These are phyloP conservation scores for Botrytis sinoallii DNA, from an alignment of 2,329 filamentous ascomycete species.

Conservation along the genomic window DNA sequence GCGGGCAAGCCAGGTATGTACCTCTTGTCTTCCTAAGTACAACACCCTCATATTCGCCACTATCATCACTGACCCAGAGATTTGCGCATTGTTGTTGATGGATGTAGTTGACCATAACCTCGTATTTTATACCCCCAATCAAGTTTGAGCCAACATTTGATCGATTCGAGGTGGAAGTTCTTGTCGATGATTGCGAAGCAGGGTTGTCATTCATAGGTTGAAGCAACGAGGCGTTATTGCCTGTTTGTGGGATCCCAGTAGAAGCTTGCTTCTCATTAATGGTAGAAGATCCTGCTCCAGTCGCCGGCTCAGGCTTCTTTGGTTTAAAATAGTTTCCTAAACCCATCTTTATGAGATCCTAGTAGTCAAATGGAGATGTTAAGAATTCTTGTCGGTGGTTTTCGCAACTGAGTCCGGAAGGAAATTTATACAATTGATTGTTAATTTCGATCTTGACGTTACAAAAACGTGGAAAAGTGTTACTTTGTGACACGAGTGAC, in stretches of 20 bases:
- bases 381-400: not conserved
- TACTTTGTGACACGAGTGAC: not conserved
- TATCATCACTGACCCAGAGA: slow-evolving; percentile 70
- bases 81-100: slow-evolving; percentile 76
- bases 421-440: not conserved
- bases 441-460: not conserved
- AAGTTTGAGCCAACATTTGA: slow-evolving; percentile 52
- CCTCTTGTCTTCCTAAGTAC: slow-evolving; percentile 65
- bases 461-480: not conserved
- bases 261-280: slow-evolving; percentile 47
- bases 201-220: slow-evolving; percentile 49
- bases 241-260: slow-evolving; percentile 27
- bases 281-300: slow-evolving; percentile 27
- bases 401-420: not conserved
- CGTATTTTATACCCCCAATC: slow-evolving; percentile 72
- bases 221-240: slow-evolving; percentile 46
- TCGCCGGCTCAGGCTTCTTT: slow-evolving; percentile 41
- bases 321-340: slow-evolving; percentile 61
- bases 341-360: slow-evolving; percentile 49
- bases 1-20: slow-evolving; percentile 71
- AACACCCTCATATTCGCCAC: slow-evolving; percentile 68
- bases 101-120: slow-evolving; percentile 80
- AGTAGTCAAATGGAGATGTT: not conserved
- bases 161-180: slow-evolving; percentile 50
- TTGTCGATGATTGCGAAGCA: slow-evolving; percentile 50